phyloP scores from a whole-genome alignment of 2,329 filamentous ascomycete species.

The Trichoderma breve region DNA sequence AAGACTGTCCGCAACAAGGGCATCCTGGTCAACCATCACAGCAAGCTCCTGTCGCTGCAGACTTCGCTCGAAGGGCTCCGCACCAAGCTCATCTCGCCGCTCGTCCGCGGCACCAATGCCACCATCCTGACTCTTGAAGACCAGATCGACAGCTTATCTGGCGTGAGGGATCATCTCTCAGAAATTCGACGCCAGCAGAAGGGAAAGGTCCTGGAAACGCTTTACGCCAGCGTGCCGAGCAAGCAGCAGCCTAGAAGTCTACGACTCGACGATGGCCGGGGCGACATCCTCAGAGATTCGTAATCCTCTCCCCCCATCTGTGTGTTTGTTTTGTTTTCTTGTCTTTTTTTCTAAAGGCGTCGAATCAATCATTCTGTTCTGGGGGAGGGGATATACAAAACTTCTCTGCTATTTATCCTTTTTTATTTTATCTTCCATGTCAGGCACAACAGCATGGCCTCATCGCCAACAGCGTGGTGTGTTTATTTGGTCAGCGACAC shows the following conservation, averaged over 20 bases:
- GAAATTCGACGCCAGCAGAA: slow-evolving; percentile 76
- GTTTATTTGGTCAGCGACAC: background rate
- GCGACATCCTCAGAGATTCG: slow-evolving; percentile 10
- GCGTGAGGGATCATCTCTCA: slow-evolving; percentile 75
- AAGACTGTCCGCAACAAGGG: slow-evolving; percentile 86
- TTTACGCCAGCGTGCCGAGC: slow-evolving; percentile 57
- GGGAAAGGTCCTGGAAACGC: slow-evolving; percentile 74
- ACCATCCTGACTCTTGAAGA: slow-evolving; percentile 76
- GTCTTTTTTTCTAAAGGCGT: background rate
- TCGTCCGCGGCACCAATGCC: slow-evolving; percentile 67
- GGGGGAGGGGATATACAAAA: slow-evolving; percentile 1
- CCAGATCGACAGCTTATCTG: slow-evolving; percentile 79
- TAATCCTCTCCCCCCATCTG: background rate
- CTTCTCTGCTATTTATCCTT: background rate
- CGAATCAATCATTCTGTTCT: background rate
- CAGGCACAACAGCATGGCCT: background rate
- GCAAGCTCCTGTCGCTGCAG: slow-evolving; percentile 78
- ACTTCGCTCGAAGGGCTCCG: slow-evolving; percentile 82
- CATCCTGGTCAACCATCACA: slow-evolving; percentile 81
- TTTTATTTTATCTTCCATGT: background rate
- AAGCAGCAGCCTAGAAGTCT: slow-evolving; percentile 18
- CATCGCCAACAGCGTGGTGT: background rate
- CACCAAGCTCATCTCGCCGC: slow-evolving; percentile 77
- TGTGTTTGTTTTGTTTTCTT: background rate
- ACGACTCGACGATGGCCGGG: slow-evolving; percentile 8